Evolutionary conservation across 2,329 filamentous ascomycete genomes (phyloP), one percentile per base, ranked within the genome.

Genomic region (Microcera coccophila): DNA sequence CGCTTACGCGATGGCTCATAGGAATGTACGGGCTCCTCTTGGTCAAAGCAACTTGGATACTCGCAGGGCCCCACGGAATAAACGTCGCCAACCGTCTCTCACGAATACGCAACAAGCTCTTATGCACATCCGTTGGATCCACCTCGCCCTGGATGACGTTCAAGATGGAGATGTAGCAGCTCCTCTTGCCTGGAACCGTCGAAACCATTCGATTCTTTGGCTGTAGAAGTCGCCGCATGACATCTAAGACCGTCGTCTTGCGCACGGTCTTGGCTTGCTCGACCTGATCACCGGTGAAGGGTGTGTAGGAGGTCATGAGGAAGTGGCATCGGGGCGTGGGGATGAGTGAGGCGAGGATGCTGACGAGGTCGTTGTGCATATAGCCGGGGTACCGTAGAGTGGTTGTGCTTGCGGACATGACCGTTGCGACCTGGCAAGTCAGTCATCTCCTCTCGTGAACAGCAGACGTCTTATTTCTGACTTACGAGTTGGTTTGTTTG

Each of bases 181-280:
- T 96, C 72, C 89, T 94, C 73, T 97, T 97, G 59, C 86, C 87
- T 2, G 91, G 90, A 43, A 90, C 85, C 17, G 93, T 95, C 18
- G 90, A 95, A 35, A 98, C 93, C 93, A 98, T 98, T 63, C 94
- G 84, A 69, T 98, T 98, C 76, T 98, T 98, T 29, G 93, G 93
- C 68, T 98, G 94, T 45, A 98, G 74, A 18, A 98, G 74, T 46
- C 93, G 80, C 44, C 93, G 82, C 93, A 98, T 98, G 49, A 98
- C 94, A 64, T 98, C 93, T 31, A 98, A 71, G 8, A 98, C 93
- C 1, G 93, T 98, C 3, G 94, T 98, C 71, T 97, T 98, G 49
- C 94, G 87, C 24, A 98, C 90, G 1, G 91, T 96, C 75, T 95
- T 96, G 42, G 91, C 93, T 66, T 95, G 88, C 62, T 96, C 91